Percentiles rank a stretch among this genome's conserved stretches.
These are phyloP conservation scores for Candida nonsorbophila DNA, from an alignment of 805 yeast species.

Conservation along the genomic window DNA sequence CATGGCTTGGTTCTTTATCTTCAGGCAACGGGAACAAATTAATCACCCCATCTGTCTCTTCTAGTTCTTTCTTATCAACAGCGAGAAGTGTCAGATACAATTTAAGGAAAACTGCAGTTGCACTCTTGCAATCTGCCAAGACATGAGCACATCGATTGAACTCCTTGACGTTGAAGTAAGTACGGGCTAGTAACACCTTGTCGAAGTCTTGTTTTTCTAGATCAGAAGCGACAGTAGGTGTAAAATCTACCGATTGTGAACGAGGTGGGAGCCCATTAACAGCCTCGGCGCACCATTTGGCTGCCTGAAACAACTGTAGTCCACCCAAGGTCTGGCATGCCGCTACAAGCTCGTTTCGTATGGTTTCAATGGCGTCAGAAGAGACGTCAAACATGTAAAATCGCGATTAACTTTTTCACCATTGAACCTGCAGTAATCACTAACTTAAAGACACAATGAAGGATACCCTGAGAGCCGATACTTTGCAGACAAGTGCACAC, in stretches of 20 bases:
- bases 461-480: no score
- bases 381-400: neutral
- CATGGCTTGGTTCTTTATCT: slow-evolving; percentile 3
- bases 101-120: slow-evolving; percentile 54
- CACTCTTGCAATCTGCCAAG: slow-evolving; percentile 46
- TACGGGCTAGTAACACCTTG: slow-evolving; percentile 54
- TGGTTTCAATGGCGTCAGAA: neutral
- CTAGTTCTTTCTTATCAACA: slow-evolving; percentile 72
- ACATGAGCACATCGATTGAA: slow-evolving; percentile 69
- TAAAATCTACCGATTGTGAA: slow-evolving; percentile 1
- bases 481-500: neutral
- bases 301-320: slow-evolving; percentile 46
- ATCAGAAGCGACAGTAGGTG: slow-evolving; percentile 9
- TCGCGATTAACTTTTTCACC: no score
- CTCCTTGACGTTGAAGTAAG: slow-evolving; percentile 79
- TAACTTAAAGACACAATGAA: no score
- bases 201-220: slow-evolving; percentile 29
- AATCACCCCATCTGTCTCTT: slow-evolving; percentile 65
- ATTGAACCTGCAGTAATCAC: no score
- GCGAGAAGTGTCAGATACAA: slow-evolving; percentile 67
- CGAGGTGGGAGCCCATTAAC: slow-evolving; percentile 50
- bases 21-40: slow-evolving; percentile 28
- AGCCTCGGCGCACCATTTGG: slow-evolving; percentile 86
- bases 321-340: no score
- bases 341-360: no score